Conservation (phyloP, 352 stramenopile species). For the Globisporangium cederbergense region DNA sequence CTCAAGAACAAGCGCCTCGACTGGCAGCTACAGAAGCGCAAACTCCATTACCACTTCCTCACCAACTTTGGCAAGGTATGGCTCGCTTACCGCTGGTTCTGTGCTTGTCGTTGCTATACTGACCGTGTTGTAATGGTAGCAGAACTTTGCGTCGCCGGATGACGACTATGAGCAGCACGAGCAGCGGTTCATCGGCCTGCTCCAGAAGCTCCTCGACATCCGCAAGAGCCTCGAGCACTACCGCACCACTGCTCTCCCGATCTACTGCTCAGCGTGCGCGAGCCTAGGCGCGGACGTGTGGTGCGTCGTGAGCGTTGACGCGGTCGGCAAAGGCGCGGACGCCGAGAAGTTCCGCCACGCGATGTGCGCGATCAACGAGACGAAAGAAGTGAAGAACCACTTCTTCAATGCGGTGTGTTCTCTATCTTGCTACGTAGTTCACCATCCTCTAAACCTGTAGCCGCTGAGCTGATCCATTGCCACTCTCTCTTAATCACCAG, state of each 20-base stretch:
- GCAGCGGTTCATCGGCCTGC: constrained; percentile 60
- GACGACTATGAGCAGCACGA: constrained; percentile 70
- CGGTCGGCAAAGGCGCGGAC: constrained; percentile 54
- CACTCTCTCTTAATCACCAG: constrained; percentile 18
- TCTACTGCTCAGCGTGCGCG: constrained; percentile 62
- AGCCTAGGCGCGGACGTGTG: constrained; percentile 67
- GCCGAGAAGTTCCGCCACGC: constrained; percentile 70
- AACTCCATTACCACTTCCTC: constrained; percentile 53
- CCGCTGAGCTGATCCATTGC: not conserved
- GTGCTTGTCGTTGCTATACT: not conserved
- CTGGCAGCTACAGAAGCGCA: constrained; percentile 62
- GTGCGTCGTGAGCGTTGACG: constrained; percentile 68
- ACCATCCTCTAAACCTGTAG: not conserved
- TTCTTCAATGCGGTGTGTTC: constrained; percentile 59
- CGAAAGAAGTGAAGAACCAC: constrained; percentile 71
- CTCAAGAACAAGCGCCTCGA: constrained; percentile 38
- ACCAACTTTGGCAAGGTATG: constrained; percentile 51
- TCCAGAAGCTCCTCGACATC: constrained; percentile 74
- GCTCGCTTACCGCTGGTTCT: not conserved
- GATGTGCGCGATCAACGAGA: constrained; percentile 76
- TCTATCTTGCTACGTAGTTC: not conserved
- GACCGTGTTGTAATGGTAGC: not conserved
- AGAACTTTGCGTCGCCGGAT: constrained; percentile 48
- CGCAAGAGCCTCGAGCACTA: constrained; percentile 68
- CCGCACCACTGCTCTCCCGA: constrained; percentile 46